phyloP scores from a whole-genome alignment of 2,329 filamentous ascomycete species.

The Botrytis medusae region DNA sequence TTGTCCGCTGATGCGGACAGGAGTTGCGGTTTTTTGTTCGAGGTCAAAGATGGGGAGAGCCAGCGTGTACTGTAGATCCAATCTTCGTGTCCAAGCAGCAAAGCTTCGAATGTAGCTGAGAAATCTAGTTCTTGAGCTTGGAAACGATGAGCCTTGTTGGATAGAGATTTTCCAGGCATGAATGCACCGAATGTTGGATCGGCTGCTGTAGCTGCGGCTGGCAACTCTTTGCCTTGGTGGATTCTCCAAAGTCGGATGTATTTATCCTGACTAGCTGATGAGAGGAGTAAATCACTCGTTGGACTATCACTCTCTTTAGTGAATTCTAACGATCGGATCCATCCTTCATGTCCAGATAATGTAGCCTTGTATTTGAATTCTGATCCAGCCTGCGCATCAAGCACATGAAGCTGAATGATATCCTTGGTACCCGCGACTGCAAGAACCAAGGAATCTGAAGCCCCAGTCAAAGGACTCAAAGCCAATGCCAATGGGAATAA shows the following conservation, averaged over 20 bases:
- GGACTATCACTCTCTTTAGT: conserved; percentile 56
- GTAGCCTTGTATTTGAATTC: conserved; percentile 73
- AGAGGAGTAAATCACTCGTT: conserved; percentile 72
- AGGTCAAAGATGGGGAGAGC: conserved; percentile 37
- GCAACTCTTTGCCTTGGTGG: conserved; percentile 66
- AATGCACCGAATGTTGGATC: conserved; percentile 60
- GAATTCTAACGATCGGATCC: conserved; percentile 86
- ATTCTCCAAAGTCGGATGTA: conserved; percentile 94
- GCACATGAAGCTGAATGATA: conserved; percentile 76
- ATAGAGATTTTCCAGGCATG: conserved; percentile 68
- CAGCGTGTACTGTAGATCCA: conserved; percentile 85
- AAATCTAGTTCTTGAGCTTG: conserved; percentile 60
- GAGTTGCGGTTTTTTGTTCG: conserved; percentile 59
- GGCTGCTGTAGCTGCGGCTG: conserved; percentile 53
- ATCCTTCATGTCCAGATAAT: conserved; percentile 87
- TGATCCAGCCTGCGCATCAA: conserved; percentile 44
- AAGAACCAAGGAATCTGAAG: conserved; percentile 59
- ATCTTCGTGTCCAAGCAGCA: conserved; percentile 93
- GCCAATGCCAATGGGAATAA: conserved; percentile 82
- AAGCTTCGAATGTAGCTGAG: conserved; percentile 86
- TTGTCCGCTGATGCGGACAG: conserved; percentile 94
- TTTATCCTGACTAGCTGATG: conserved; percentile 95
- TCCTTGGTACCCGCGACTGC: conserved; percentile 84
- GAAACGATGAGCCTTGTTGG: conserved; percentile 86
- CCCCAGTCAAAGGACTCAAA: conserved; percentile 57